Conservation (phyloP, 176 grass and related monocot genomes). For the Otatea glauca region DNA sequence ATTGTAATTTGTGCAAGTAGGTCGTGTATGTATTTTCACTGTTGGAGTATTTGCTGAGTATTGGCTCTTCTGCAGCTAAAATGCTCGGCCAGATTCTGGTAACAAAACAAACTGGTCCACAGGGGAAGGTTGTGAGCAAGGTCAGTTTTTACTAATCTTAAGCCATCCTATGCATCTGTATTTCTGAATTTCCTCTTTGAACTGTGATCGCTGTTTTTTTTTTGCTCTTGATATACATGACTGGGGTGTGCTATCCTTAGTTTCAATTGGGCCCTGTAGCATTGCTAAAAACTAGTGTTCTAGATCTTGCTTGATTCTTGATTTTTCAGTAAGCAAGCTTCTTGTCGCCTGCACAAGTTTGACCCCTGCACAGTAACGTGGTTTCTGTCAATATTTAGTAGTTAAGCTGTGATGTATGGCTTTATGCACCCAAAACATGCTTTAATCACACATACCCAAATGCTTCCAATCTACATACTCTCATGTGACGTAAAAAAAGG, state of each 20-base stretch:
- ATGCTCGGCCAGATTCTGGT: conserved; percentile 98
- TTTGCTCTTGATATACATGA: not conserved
- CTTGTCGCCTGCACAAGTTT: conserved; percentile 18
- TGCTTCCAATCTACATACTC: not conserved
- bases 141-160: conserved; percentile 47
- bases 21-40: not conserved
- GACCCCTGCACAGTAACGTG: not conserved
- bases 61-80: conserved; percentile 71
- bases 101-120: conserved; percentile 94
- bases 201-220: conserved; percentile 6
- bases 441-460: not conserved
- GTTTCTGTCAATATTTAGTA: conserved; percentile 1
- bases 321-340: conserved; percentile 2
- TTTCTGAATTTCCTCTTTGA: conserved; percentile 34
- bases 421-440: not conserved
- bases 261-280: not conserved
- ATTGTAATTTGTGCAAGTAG: not conserved
- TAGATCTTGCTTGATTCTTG: conserved; percentile 18
- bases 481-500: conserved; percentile 2
- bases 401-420: not conserved
- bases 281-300: conserved; percentile 24
- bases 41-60: conserved; percentile 22
- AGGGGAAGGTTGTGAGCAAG: conserved; percentile 98
- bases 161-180: not conserved
- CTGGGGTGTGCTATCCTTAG: not conserved